Conservation (phyloP, 2,329 filamentous ascomycete species). For the Emergomyces orientalis region DNA sequence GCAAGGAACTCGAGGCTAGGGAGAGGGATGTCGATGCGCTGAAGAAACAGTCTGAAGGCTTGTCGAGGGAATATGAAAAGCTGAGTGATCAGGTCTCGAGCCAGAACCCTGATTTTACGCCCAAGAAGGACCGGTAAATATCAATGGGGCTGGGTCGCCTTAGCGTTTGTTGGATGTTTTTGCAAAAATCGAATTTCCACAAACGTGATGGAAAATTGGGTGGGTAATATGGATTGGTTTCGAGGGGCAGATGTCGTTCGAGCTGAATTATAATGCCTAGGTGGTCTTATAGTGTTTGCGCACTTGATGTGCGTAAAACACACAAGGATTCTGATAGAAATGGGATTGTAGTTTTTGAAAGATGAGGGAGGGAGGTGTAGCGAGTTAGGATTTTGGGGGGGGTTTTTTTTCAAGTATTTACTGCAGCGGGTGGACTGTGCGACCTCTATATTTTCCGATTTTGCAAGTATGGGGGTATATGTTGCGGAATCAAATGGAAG, state of each 20-base stretch:
- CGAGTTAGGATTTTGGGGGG: not conserved
- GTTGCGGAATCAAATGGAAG: not conserved
- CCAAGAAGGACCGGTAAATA: slow-evolving; percentile 48
- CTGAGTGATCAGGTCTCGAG: slow-evolving; percentile 65
- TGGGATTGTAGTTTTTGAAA: not conserved
- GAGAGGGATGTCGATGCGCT: slow-evolving; percentile 75
- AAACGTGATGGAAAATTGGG: not conserved
- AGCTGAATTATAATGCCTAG: not conserved
- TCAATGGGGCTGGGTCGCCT: not conserved
- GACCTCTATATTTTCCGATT: not conserved
- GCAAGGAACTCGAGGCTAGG: slow-evolving; percentile 60
- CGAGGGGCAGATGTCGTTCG: not conserved
- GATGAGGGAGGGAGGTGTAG: not conserved
- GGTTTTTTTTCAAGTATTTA: not conserved
- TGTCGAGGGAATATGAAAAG: slow-evolving; percentile 76
- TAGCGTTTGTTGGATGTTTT: not conserved
- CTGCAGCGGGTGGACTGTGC: not conserved
- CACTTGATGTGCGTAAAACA: not conserved
- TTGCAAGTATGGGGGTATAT: no score
- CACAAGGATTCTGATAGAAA: not conserved
- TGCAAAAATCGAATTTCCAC: not conserved
- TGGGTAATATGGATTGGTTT: not conserved
- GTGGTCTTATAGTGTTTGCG: not conserved
- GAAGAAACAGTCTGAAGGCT: slow-evolving; percentile 83
- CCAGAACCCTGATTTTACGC: slow-evolving; percentile 29